These are phyloP conservation scores for Exophiala lecanii-corni DNA, from an alignment of 2,329 filamentous ascomycete genomes.

Conservation along the genomic window DNA sequence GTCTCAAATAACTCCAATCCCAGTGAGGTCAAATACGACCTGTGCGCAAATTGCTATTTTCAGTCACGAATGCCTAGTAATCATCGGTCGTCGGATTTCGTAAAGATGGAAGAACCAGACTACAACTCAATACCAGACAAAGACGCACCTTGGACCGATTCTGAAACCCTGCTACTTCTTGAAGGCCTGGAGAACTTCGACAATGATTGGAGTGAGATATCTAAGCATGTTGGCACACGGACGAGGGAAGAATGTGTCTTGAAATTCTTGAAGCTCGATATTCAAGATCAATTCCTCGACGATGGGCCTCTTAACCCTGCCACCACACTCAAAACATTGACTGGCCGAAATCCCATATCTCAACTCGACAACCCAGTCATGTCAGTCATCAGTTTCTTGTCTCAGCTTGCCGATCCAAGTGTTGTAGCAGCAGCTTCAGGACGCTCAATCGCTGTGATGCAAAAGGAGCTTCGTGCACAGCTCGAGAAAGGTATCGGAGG, in stretches of 20 bases:
- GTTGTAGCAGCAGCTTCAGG: conserved; percentile 87
- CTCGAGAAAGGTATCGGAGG: conserved; percentile 59
- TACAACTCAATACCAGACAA: conserved; percentile 75
- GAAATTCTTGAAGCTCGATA: conserved; percentile 92
- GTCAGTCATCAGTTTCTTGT: conserved; percentile 91
- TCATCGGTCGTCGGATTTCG: conserved; percentile 74
- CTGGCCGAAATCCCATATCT: conserved; percentile 81
- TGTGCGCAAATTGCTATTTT: conserved; percentile 87
- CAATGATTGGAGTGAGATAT: conserved; percentile 90
- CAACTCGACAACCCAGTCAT: conserved; percentile 94
- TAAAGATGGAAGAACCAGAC: conserved; percentile 81
- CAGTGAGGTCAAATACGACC: conserved; percentile 68
- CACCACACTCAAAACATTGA: conserved; percentile 63
- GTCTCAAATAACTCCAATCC: conserved; percentile 52
- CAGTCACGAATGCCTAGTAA: conserved; percentile 78
- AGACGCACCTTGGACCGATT: conserved; percentile 85
- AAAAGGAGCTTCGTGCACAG: conserved; percentile 70
- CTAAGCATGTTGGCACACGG: conserved; percentile 85
- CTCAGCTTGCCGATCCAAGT: conserved; percentile 81
- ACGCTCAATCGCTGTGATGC: conserved; percentile 81
- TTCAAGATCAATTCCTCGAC: conserved; percentile 95
- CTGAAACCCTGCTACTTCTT: conserved; percentile 80
- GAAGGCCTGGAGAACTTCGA: conserved; percentile 91
- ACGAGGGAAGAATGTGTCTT: conserved; percentile 94
- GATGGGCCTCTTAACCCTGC: conserved; percentile 60